These are phyloP conservation scores for Pseudopithomyces chartarum DNA, from an alignment of 2,329 filamentous ascomycete genomes.

Conservation along the genomic window DNA sequence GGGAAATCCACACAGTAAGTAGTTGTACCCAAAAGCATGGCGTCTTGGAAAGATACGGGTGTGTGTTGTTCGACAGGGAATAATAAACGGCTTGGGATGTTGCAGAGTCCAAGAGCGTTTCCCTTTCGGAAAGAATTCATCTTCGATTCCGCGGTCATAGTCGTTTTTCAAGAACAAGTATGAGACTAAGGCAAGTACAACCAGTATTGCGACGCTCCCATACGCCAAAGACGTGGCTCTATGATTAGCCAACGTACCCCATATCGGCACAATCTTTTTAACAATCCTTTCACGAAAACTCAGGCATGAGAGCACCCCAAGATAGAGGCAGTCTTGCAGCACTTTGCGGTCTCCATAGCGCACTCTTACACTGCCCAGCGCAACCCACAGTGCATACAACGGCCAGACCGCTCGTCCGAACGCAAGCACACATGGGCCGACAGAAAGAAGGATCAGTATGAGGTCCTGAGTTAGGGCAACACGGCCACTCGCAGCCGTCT, in stretches of 20 bases:
- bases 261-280: conserved; percentile 12
- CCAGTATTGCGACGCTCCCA: conserved; percentile 8
- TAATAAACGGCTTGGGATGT: conserved; percentile 52
- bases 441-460: conserved; percentile 5
- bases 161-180: background rate
- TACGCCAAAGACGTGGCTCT: conserved; percentile 1
- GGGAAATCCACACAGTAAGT: conserved; percentile 71
- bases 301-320: conserved; percentile 16
- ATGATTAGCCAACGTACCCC: conserved; percentile 12
- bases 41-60: conserved; percentile 68
- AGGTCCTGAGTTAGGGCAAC: conserved; percentile 14
- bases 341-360: conserved; percentile 25
- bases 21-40: conserved; percentile 72
- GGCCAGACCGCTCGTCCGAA: conserved; percentile 18
- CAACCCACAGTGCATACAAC: conserved; percentile 26
- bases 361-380: conserved; percentile 21
- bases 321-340: conserved; percentile 23
- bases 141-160: background rate
- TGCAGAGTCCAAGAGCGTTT: conserved; percentile 16
- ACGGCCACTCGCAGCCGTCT: conserved; percentile 11
- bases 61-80: conserved; percentile 70
- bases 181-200: conserved; percentile 18
- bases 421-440: conserved; percentile 7
- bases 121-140: background rate
- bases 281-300: conserved; percentile 14